Conservation (phyloP, 257 asterid species). For the Leonotis leonurus region DNA sequence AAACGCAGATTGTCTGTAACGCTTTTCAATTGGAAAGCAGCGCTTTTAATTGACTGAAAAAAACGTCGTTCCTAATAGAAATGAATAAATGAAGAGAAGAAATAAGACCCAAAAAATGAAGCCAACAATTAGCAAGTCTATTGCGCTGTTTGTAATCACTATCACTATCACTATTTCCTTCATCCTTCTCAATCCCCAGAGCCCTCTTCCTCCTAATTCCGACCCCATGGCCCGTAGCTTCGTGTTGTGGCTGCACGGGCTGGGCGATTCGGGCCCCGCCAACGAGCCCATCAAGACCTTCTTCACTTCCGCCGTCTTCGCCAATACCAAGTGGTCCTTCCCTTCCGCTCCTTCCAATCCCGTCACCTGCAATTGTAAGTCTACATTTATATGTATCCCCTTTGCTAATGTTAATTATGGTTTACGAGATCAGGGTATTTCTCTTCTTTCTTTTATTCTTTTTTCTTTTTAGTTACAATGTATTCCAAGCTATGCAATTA, state of each 20-base stretch:
- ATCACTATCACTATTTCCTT: constrained; percentile 45
- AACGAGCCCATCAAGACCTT: constrained; percentile 82
- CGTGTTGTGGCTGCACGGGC: constrained; percentile 86
- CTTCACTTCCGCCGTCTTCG: constrained; percentile 71
- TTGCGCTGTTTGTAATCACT: constrained; percentile 38
- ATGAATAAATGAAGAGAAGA: background rate
- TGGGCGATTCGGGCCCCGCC: constrained; percentile 96
- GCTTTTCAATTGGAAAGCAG: no score
- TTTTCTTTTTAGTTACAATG: background rate
- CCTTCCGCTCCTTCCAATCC: constrained; percentile 96
- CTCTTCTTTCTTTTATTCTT: background rate
- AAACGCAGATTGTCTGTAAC: no score
- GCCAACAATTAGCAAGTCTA: constrained; percentile 32
- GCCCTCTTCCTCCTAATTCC: constrained; percentile 17
- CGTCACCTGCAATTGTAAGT: constrained; percentile 87
- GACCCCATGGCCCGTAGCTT: constrained; percentile 67
- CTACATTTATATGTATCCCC: background rate
- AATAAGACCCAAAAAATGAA: constrained; percentile 29
- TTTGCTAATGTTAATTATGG: background rate
- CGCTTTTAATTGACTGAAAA: background rate
- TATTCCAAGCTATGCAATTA: background rate
- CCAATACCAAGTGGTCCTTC: constrained; percentile 73
- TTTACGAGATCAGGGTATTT: background rate
- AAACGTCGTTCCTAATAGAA: background rate
- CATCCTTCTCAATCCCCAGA: constrained; percentile 28